Evolutionary conservation across 495 filamentous ascomycete genomes (phyloP).

Genomic region (Lasiosphaeria miniovina): DNA sequence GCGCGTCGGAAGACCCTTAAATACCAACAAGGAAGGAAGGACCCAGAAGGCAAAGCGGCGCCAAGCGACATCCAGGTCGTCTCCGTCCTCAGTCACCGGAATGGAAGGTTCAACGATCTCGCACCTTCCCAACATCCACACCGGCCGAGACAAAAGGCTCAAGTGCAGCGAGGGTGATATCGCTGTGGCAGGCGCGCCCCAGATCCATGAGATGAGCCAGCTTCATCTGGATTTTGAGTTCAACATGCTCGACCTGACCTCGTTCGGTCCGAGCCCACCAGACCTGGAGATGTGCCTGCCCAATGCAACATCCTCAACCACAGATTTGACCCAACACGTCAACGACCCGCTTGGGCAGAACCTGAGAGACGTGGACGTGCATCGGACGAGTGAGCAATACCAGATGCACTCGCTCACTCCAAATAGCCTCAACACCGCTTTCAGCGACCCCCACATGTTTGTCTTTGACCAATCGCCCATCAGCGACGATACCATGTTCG

Average conservation of each 20-base stretch:
- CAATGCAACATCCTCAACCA: not conserved
- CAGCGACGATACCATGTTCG: not conserved
- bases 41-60: not conserved
- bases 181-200: not conserved
- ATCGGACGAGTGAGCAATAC: not conserved
- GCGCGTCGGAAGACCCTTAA: not conserved
- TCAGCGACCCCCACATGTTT: not conserved
- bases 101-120: not conserved
- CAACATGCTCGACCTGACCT: constrained; percentile 1
- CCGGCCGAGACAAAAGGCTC: no score
- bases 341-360: not conserved
- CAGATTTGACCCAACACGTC: not conserved
- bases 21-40: not conserved
- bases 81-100: not conserved
- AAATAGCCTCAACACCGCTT: not conserved
- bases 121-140: no score
- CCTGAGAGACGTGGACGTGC: not conserved
- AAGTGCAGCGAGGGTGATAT: no score
- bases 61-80: not conserved
- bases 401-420: not conserved
- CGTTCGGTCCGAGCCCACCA: not conserved
- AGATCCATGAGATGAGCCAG: not conserved
- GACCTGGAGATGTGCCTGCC: not conserved
- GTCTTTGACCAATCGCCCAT: not conserved
- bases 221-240: not conserved